phyloP scores from a whole-genome alignment of 179 eudicot species.

The Vitellaria paradoxa region DNA sequence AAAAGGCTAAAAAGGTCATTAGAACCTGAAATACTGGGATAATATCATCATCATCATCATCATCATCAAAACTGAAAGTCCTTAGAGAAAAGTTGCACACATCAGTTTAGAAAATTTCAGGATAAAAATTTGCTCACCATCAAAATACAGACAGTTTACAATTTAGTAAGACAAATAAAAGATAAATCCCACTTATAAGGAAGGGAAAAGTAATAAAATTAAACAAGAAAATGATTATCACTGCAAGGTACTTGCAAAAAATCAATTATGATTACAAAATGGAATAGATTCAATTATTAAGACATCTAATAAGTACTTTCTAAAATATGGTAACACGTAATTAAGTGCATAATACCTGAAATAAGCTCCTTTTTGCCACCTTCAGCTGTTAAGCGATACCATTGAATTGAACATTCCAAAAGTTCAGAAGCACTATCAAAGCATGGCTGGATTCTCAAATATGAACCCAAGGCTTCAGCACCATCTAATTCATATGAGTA shows the following conservation, averaged over 20 bases:
- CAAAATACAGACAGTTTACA: not conserved
- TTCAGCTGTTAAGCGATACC: conserved; percentile 75
- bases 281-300: not conserved
- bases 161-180: not conserved
- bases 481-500: conserved; percentile 65
- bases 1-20: not conserved
- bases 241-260: not conserved
- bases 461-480: conserved; percentile 76
- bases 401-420: conserved; percentile 74
- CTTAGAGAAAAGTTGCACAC: not conserved
- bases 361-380: conserved; percentile 74
- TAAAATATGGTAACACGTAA: not conserved
- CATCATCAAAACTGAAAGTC: too few relatives aligned
- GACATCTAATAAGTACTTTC: not conserved
- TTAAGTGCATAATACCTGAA: conserved; percentile 51
- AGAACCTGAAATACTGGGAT: too few relatives aligned
- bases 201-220: not conserved
- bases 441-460: conserved; percentile 60
- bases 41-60: too few relatives aligned
- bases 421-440: conserved; percentile 61
- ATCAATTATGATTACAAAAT: not conserved
- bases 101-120: not conserved
- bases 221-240: not conserved
- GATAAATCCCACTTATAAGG: not conserved
- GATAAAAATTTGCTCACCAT: not conserved